phyloP scores from a whole-genome alignment of 768 basidiomycete genomes.

The Mycena filopes region DNA sequence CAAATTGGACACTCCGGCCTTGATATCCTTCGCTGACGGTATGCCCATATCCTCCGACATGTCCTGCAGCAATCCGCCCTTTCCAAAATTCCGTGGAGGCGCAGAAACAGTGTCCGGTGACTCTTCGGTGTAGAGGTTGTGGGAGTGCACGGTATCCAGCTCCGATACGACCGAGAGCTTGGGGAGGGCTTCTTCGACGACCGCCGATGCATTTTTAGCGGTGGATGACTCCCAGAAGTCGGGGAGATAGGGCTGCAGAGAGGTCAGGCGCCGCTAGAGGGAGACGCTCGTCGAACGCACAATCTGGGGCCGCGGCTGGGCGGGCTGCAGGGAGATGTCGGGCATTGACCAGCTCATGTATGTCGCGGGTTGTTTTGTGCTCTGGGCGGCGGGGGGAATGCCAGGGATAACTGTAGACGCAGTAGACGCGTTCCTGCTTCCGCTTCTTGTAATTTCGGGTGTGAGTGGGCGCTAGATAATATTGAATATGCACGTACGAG shows the following conservation, averaged over 20 bases:
- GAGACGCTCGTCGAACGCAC: slow-evolving; percentile 53
- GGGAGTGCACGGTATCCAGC: slow-evolving; percentile 49
- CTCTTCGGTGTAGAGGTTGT: slow-evolving; percentile 45
- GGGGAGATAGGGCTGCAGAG: slow-evolving; percentile 55
- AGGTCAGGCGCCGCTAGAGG: slow-evolving; percentile 50
- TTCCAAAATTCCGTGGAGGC: slow-evolving; percentile 1
- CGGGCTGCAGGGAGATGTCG: slow-evolving; percentile 56
- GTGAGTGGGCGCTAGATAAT: slow-evolving; percentile 32
- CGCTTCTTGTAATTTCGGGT: slow-evolving; percentile 29
- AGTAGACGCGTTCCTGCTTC: slow-evolving; percentile 27
- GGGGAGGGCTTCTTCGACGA: slow-evolving; percentile 42
- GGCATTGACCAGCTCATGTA: slow-evolving; percentile 70
- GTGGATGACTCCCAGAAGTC: slow-evolving; percentile 56
- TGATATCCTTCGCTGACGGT: slow-evolving; percentile 12
- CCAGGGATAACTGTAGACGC: slow-evolving; percentile 50
- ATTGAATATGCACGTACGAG: slow-evolving; percentile 9
- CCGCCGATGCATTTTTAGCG: slow-evolving; percentile 23
- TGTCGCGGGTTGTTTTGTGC: slow-evolving; percentile 37
- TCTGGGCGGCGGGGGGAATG: slow-evolving; percentile 50
- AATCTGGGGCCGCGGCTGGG: slow-evolving; percentile 61
- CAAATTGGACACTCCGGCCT: slow-evolving; percentile 17
- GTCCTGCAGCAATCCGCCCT: slow-evolving; percentile 26
- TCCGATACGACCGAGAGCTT: slow-evolving; percentile 59
- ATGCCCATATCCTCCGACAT: slow-evolving; percentile 28
- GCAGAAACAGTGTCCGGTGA: slow-evolving; percentile 30